Evolutionary conservation across 768 basidiomycete species (phyloP).

Genomic region (Nevesoporus exiguus): DNA sequence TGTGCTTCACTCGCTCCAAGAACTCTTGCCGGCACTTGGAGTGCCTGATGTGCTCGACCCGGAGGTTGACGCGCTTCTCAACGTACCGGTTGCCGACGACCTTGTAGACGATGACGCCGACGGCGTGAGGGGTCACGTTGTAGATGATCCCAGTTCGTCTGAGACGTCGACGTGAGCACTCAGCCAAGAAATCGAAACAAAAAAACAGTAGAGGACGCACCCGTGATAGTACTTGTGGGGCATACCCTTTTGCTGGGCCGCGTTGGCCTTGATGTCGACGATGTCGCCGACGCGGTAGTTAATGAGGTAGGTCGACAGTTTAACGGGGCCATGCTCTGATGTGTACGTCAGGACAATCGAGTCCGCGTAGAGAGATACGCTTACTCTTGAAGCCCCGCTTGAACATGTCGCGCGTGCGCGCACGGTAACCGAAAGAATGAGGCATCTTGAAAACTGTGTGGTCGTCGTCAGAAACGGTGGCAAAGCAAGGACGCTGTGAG

Average conservation of each 20-base stretch:
- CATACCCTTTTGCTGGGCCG: conserved; percentile 99
- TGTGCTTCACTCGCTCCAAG: conserved; percentile 90
- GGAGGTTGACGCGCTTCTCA: conserved; percentile 99
- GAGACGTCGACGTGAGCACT: conserved; percentile 7
- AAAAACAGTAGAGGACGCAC: conserved; percentile 44
- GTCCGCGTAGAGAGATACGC: conserved; percentile 4
- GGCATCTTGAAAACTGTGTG: conserved; percentile 79
- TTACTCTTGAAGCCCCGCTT: conserved; percentile 97
- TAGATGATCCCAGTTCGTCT: conserved; percentile 98
- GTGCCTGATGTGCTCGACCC: conserved; percentile 93
- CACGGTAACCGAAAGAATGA: conserved; percentile 99
- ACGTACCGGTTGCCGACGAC: conserved; percentile 98
- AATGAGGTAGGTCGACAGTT: conserved; percentile 89
- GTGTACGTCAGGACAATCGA: conserved; percentile 1
- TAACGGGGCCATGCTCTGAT: conserved; percentile 83
- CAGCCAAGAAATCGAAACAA: neutral
- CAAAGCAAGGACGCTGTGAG: conserved; percentile 2
- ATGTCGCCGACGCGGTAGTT: conserved; percentile 96
- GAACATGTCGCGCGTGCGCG: conserved; percentile 99
- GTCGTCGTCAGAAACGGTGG: conserved; percentile 11
- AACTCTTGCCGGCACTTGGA: conserved; percentile 98
- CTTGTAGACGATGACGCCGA: conserved; percentile 98
- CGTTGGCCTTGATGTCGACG: conserved; percentile 99
- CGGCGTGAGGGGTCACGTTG: conserved; percentile 93
- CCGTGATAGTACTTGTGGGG: conserved; percentile 99